A percentile compares a stretch with the other conserved stretches of the same genome.
Evolutionary conservation across 371 early-diverging fungal species (phyloP).

Genomic region (Thermomucor indicae-seudaticae): DNA sequence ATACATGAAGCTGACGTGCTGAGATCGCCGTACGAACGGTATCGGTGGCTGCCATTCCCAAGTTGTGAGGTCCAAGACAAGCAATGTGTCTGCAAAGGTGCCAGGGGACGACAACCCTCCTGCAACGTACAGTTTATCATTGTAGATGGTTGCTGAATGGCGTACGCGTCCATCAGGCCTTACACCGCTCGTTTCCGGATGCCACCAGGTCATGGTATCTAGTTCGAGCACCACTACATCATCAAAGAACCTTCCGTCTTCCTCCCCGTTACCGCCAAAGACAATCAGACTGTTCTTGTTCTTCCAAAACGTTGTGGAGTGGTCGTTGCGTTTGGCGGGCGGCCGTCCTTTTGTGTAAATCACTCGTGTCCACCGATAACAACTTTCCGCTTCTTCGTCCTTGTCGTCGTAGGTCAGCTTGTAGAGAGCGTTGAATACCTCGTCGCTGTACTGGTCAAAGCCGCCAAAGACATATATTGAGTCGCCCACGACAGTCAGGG

Average conservation of each 20-base stretch:
- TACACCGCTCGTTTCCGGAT: conserved; percentile 50
- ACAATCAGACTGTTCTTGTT: conserved; percentile 57
- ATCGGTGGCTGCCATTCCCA: conserved; percentile 64
- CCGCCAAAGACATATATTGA: conserved; percentile 63
- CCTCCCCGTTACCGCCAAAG: conserved; percentile 71
- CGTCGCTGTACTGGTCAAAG: conserved; percentile 67
- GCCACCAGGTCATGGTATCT: conserved; percentile 57
- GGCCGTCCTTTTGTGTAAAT: conserved; percentile 58
- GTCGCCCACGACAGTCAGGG: conserved; percentile 48
- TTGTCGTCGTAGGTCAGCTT: conserved; percentile 26
- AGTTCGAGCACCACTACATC: conserved; percentile 62
- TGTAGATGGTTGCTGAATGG: conserved; percentile 66
- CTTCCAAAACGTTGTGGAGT: conserved; percentile 59
- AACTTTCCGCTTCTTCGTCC: too few relatives aligned
- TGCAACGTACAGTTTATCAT: conserved; percentile 61
- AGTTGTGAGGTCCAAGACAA: conserved; percentile 55
- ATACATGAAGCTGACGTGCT: conserved; percentile 58
- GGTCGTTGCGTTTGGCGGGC: conserved; percentile 65
- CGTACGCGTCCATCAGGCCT: conserved; percentile 54
- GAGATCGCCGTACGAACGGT: conserved; percentile 53
- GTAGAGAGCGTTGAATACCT: conserved; percentile 64
- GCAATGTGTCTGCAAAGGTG: conserved; percentile 46
- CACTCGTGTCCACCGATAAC: conserved; percentile 55
- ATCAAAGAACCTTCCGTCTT: conserved; percentile 52
- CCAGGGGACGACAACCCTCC: conserved; percentile 48